phyloP scores from a whole-genome alignment of 371 early-diverging fungal genomes.

The Mortierella sp. region DNA sequence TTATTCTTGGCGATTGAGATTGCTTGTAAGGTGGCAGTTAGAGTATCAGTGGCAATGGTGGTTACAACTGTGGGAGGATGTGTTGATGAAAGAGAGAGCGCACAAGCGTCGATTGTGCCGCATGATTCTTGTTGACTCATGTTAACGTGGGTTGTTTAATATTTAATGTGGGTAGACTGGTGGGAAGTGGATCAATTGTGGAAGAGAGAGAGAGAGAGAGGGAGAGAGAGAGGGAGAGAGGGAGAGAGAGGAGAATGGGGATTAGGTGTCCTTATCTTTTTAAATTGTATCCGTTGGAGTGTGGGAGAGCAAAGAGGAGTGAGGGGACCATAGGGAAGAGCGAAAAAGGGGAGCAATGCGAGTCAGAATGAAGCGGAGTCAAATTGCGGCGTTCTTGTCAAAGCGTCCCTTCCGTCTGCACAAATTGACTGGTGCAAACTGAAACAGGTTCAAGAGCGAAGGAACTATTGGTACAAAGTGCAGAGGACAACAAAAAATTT shows the following conservation, averaged over 20 bases:
- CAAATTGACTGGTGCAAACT: background rate
- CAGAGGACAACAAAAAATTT: no score
- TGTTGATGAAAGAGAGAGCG: background rate
- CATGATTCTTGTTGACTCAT: conserved; percentile 3
- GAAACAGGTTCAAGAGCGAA: background rate
- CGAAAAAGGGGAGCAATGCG: background rate
- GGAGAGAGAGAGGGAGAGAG: background rate
- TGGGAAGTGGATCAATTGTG: background rate
- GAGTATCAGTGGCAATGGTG: background rate
- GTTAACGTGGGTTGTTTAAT: background rate
- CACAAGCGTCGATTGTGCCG: background rate
- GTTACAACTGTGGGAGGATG: background rate
- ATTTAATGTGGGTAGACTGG: background rate
- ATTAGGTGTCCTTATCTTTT: no score
- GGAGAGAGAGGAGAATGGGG: background rate
- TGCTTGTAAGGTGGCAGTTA: background rate
- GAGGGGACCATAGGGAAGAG: background rate
- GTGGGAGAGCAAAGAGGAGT: no score
- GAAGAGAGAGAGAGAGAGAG: background rate
- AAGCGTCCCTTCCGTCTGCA: background rate
- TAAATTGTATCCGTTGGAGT: background rate
- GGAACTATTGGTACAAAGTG: no score
- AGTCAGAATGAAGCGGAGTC: background rate
- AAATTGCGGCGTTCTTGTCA: background rate
- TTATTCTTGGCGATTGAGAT: background rate